A percentile compares a stretch with the other conserved stretches of the same genome.
Conservation (phyloP, 768 basidiomycete genomes). For the Suillus occidentalis region DNA sequence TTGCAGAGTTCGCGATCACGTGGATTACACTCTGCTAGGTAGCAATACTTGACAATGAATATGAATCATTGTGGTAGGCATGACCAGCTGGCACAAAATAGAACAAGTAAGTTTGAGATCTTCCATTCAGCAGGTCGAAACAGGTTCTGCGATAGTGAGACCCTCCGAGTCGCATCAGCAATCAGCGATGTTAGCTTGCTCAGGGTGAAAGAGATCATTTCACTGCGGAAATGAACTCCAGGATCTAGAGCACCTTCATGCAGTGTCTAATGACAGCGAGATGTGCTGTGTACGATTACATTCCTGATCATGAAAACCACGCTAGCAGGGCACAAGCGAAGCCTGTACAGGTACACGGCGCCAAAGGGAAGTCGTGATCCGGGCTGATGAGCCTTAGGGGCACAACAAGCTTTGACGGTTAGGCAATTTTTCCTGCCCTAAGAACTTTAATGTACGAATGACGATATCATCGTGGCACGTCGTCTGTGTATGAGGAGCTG, state of each 20-base stretch:
- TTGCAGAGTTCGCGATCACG: background rate
- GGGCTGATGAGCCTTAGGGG: background rate
- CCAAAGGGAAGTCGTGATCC: background rate
- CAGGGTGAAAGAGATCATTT: background rate
- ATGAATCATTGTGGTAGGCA: background rate
- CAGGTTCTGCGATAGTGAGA: background rate
- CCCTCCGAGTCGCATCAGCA: background rate
- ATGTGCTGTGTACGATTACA: background rate
- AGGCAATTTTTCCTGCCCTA: no score
- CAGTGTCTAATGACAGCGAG: background rate
- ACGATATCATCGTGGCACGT: background rate
- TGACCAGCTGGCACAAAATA: background rate
- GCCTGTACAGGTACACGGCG: background rate
- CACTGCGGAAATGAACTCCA: background rate
- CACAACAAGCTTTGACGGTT: background rate
- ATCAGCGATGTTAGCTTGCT: background rate
- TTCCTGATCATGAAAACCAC: background rate
- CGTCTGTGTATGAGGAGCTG: background rate
- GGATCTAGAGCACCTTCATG: background rate
- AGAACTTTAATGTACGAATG: background rate
- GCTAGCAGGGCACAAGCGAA: no score
- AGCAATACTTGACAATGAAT: background rate
- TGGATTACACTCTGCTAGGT: background rate
- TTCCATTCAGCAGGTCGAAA: background rate
- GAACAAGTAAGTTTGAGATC: background rate